Base-by-base conservation (phyloP, 179 eudicot genomes). In the Monotropa hypopitys region DNA sequence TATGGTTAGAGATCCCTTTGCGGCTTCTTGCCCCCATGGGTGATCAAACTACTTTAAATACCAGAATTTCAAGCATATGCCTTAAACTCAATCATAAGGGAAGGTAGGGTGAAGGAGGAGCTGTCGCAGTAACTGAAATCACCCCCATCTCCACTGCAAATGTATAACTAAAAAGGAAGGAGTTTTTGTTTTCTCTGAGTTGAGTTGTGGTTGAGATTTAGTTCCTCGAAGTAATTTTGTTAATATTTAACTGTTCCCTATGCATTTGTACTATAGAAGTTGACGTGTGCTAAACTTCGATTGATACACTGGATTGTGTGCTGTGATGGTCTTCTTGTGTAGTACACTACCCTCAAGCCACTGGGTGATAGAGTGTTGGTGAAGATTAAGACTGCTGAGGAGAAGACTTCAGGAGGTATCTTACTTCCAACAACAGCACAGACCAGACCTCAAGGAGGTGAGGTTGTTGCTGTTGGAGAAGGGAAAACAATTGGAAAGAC, bases 381-480 rank as follows among this genome's bases (percentile, higher is more conserved):
- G 49, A 94, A 94, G 81, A 85, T 89, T 47, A 90, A 91, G 84
- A 84, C 85, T 70, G 89, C 90, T 13, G 98, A 92, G 84, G 97
- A 92, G 81, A 92, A 89, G 80, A 86, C 87, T 53, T 54, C 80
- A 4, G 98, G 98, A 69, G 98, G 98, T 53, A 94, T 94, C 77
- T 81, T 94, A 80, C 92, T 94, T 50, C 98, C 97, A 50, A 56
- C 97, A 73, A 73, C 92, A 3, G 92, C 97, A 38, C 92, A 86
- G 63, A 69, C 90, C 10, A 94, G 88, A 74, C 92, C 98, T 45
- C 97, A 94, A 76, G 88, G 92, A 47, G 98, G 98, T 78, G 95
- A 90, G 76, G 91, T 94, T n/a, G 97, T 94, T 42, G 98, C 94
- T 76, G 84, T 90, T 78, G 98, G 98, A 66, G 98, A 94, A 76